Percentiles rank a stretch among this genome's conserved stretches.
Conservation (phyloP, 2,329 filamentous ascomycete genomes). For the Zasmidium angulare region DNA sequence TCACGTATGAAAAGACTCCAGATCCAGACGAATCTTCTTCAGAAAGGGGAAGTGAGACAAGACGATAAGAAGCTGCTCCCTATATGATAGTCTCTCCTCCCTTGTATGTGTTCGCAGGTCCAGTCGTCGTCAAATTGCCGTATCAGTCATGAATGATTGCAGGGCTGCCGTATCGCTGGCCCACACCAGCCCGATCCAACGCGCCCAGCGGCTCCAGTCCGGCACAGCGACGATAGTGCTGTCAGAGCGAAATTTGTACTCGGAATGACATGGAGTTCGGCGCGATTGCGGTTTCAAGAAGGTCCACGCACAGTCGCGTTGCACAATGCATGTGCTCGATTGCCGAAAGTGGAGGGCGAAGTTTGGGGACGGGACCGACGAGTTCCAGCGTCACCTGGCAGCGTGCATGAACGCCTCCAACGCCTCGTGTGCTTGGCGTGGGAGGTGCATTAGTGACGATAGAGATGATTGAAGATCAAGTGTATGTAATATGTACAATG, state of each 20-base stretch:
- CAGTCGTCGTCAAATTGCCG: background rate
- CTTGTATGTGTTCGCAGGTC: no score
- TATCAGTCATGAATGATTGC: background rate
- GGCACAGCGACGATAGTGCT: background rate
- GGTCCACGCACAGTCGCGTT: background rate
- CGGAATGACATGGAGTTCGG: constrained; percentile 2
- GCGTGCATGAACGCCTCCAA: background rate
- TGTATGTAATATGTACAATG: constrained; percentile 8
- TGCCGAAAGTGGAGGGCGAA: constrained; percentile 6
- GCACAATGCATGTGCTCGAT: background rate
- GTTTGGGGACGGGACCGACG: background rate
- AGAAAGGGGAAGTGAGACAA: no score
- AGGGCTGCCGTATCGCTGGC: background rate
- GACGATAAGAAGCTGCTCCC: no score
- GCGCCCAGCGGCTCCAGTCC: constrained; percentile 2
- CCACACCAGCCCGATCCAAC: background rate
- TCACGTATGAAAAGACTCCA: background rate
- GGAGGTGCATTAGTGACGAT: background rate
- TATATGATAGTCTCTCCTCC: no score
- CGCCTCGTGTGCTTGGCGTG: background rate
- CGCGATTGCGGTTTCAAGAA: constrained; percentile 1
- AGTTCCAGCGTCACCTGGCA: background rate
- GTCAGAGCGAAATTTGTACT: background rate
- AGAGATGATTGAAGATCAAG: background rate
- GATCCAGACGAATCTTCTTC: background rate